phyloP scores from a whole-genome alignment of 2,329 filamentous ascomycete genomes.

The Hypoxylon rubiginosum region DNA sequence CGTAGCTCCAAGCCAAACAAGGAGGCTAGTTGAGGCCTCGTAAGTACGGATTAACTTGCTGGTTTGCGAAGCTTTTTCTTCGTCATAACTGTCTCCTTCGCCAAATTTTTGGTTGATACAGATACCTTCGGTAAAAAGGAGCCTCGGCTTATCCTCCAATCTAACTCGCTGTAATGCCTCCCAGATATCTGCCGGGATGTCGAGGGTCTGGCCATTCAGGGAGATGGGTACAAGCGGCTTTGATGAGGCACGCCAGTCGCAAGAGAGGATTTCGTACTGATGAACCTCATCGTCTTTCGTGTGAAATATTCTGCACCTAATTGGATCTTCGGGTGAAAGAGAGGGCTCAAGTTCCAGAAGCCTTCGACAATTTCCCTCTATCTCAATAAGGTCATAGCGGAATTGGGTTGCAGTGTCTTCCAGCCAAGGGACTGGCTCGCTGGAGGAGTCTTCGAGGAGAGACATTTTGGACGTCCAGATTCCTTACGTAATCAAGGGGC shows the following conservation, averaged over 20 bases:
- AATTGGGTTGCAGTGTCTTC: conserved; percentile 28
- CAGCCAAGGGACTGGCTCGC: conserved; percentile 24
- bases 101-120: conserved; percentile 25
- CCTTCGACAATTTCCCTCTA: conserved; percentile 8
- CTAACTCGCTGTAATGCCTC: conserved; percentile 24
- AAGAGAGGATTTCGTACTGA: conserved; percentile 33
- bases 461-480: conserved; percentile 14
- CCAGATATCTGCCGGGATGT: conserved; percentile 20
- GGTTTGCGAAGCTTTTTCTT: conserved; percentile 8
- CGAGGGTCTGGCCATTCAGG: conserved; percentile 22
- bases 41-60: conserved; percentile 16
- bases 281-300: not conserved
- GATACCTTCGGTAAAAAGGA: conserved; percentile 32
- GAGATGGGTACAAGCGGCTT: conserved; percentile 24
- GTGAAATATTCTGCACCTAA: conserved; percentile 31
- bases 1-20: conserved; percentile 31
- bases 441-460: not conserved
- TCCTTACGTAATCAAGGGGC: not conserved
- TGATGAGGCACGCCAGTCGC: conserved; percentile 22
- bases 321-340: conserved; percentile 24
- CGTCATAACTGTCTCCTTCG: not conserved
- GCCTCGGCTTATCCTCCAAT: conserved; percentile 7
- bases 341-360: conserved; percentile 33
- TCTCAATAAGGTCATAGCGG: conserved; percentile 18
- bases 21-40: conserved; percentile 12